phyloP scores from a whole-genome alignment of 139 green algal species.

The Gonium pectorale region DNA sequence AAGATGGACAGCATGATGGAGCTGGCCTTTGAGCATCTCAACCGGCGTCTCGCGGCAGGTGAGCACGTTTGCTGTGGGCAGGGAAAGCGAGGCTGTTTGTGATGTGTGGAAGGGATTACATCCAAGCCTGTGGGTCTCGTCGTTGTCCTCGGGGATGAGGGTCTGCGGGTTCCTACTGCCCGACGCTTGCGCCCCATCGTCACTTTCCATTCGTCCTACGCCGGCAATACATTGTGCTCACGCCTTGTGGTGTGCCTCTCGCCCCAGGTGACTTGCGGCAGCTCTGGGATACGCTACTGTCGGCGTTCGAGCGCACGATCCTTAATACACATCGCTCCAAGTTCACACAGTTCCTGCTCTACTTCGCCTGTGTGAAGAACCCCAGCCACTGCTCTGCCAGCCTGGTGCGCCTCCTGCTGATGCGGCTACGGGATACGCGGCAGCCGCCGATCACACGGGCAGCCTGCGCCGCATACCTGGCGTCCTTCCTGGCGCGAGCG shows the following conservation, averaged over 20 bases:
- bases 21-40: constrained; percentile 81
- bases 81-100: too few species aligned
- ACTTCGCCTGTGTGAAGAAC: constrained; percentile 59
- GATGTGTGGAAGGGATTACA: too few species aligned
- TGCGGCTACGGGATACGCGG: constrained; percentile 62
- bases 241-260: too few species aligned
- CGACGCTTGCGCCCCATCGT: too few species aligned
- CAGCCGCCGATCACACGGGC: constrained; percentile 74
- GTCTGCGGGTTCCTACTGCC: too few species aligned
- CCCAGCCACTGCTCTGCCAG: constrained; percentile 59
- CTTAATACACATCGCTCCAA: constrained; percentile 90
- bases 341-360: constrained; percentile 93
- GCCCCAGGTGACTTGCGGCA: constrained; percentile 32
- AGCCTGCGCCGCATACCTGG: constrained; percentile 87
- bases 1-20: constrained; percentile 94
- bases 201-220: too few species aligned
- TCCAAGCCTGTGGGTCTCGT: too few species aligned
- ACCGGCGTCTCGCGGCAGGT: constrained; percentile 59
- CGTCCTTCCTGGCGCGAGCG: constrained; percentile 87
- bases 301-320: constrained; percentile 80
- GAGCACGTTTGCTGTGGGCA: background rate
- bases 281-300: constrained; percentile 76
- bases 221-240: too few species aligned
- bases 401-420: constrained; percentile 73
- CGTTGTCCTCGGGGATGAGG: too few species aligned